phyloP scores from a whole-genome alignment of 2,329 filamentous ascomycete species.

The Macrophomina pseudophaseolina region DNA sequence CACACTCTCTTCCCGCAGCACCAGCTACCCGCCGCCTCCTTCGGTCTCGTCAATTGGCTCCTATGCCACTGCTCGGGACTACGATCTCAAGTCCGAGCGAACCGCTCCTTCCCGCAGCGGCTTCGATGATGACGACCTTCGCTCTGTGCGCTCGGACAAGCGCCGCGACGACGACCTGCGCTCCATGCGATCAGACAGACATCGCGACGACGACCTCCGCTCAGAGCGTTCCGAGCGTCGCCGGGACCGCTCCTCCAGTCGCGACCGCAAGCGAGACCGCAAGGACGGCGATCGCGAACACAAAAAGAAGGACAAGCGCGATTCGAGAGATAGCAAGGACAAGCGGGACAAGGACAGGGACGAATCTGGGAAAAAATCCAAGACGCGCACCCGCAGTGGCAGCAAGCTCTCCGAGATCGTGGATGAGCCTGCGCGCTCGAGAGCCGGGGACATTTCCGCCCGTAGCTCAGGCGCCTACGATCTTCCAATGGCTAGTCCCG shows the following conservation, averaged over 20 bases:
- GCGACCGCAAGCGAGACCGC: slow-evolving; percentile 37
- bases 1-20: slow-evolving; percentile 21
- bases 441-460: slow-evolving; percentile 35
- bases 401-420: slow-evolving; percentile 37
- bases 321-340: slow-evolving; percentile 36
- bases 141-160: slow-evolving; percentile 16
- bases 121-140: slow-evolving; percentile 26
- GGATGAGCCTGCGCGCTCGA: slow-evolving; percentile 35
- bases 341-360: slow-evolving; percentile 30
- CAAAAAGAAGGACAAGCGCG: slow-evolving; percentile 37
- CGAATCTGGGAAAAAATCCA: slow-evolving; percentile 18
- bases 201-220: slow-evolving; percentile 32
- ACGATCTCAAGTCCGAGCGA: slow-evolving; percentile 23
- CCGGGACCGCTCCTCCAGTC: slow-evolving; percentile 39
- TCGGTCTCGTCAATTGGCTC: slow-evolving; percentile 21
- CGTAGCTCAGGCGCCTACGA: slow-evolving; percentile 35
- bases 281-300: slow-evolving; percentile 41
- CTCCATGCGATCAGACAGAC: slow-evolving; percentile 23
- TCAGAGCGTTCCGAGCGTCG: slow-evolving; percentile 19
- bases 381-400: slow-evolving; percentile 30
- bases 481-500: slow-evolving; percentile 37
- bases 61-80: slow-evolving; percentile 25
- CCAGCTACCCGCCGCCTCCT: slow-evolving; percentile 17
- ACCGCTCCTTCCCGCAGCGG: slow-evolving; percentile 11
- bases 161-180: slow-evolving; percentile 32